Evolutionary conservation across 2,329 filamentous ascomycete genomes (phyloP).

Genomic region (Monilinia aucupariae): DNA sequence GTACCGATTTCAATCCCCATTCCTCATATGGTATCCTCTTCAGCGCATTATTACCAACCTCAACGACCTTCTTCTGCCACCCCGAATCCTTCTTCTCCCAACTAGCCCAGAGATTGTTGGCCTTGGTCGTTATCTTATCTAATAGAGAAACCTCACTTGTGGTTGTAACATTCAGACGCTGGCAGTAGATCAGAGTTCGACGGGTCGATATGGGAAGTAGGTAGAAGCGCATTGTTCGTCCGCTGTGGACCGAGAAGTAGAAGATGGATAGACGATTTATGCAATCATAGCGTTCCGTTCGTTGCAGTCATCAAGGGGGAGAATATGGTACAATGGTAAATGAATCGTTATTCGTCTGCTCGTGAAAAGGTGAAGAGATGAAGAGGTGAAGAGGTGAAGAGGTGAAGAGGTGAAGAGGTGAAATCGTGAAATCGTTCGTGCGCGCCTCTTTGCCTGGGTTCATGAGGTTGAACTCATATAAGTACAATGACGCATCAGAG

Average conservation of each 20-base stretch:
- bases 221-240: constrained; percentile 72
- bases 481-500: too few relatives aligned
- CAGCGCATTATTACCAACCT: constrained; percentile 80
- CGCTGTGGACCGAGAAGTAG: background rate
- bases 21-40: constrained; percentile 91
- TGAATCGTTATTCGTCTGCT: background rate
- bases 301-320: background rate
- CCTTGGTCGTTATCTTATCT: constrained; percentile 66
- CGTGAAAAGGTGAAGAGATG: too few relatives aligned
- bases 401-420: too few relatives aligned
- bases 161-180: constrained; percentile 58
- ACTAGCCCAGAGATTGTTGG: constrained; percentile 69
- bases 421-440: background rate
- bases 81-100: constrained; percentile 82
- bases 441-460: too few relatives aligned
- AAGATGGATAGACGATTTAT: background rate
- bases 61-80: constrained; percentile 84
- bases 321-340: background rate
- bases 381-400: too few relatives aligned
- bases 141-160: constrained; percentile 50
- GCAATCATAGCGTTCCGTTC: background rate
- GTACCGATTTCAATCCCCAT: constrained; percentile 95
- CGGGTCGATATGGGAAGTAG: constrained; percentile 88
- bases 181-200: constrained; percentile 87
- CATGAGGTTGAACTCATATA: too few relatives aligned